Conservation (phyloP, 2,329 filamentous ascomycete species). For the Diplocarpon rosae region DNA sequence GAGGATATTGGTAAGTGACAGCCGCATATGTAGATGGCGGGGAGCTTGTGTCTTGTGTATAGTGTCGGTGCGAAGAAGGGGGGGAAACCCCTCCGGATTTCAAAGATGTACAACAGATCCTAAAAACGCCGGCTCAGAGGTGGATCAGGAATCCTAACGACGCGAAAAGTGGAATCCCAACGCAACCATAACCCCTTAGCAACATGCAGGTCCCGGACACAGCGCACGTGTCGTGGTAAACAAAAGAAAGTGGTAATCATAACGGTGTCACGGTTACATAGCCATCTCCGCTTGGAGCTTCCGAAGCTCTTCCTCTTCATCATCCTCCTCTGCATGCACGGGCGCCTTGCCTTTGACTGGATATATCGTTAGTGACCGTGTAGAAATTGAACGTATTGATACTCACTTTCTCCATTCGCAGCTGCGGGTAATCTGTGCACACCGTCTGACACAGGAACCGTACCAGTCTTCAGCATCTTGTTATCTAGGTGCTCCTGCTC, state of each 20-base stretch:
- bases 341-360: slow-evolving; percentile 41
- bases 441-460: slow-evolving; percentile 68
- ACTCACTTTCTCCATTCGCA: slow-evolving; percentile 66
- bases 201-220: slow-evolving; percentile 23
- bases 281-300: slow-evolving; percentile 97
- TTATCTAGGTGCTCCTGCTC: slow-evolving; percentile 91
- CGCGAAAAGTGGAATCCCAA: slow-evolving; percentile 10
- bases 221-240: slow-evolving; percentile 12
- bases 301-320: slow-evolving; percentile 89
- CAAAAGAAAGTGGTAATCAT: slow-evolving; percentile 12
- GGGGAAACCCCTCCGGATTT: slow-evolving; percentile 8
- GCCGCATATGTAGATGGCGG: background rate
- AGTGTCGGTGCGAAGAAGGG: slow-evolving; percentile 8
- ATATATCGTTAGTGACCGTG: slow-evolving; percentile 10
- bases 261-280: slow-evolving; percentile 46
- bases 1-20: no score
- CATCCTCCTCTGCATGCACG: slow-evolving; percentile 60
- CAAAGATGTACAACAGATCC: slow-evolving; percentile 20
- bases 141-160: slow-evolving; percentile 16
- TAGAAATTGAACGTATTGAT: slow-evolving; percentile 1
- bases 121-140: slow-evolving; percentile 21
- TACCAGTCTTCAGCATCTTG: slow-evolving; percentile 83
- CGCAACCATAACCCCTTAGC: slow-evolving; percentile 17
- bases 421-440: slow-evolving; percentile 68
- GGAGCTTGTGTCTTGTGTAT: background rate